These are phyloP conservation scores for Nigrograna mackinnonii DNA, from an alignment of 2,329 filamentous ascomycete genomes.

Conservation along the genomic window DNA sequence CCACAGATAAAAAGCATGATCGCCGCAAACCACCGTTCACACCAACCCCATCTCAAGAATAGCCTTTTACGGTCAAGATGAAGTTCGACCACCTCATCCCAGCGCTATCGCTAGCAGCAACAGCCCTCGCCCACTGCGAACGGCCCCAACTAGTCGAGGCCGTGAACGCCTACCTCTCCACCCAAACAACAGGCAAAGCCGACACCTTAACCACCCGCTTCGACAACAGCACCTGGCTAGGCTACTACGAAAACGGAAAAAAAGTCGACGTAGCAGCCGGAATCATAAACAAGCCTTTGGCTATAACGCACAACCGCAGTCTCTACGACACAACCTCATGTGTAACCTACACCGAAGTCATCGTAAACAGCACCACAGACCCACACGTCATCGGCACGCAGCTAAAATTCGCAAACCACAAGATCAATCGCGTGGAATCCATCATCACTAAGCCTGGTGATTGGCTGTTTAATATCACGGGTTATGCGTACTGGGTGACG, in stretches of 20 bases:
- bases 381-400: conserved; percentile 31
- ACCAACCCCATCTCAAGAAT: too few species aligned
- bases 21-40: too few species aligned
- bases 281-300: conserved; percentile 19
- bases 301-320: conserved; percentile 20
- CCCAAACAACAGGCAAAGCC: conserved; percentile 18
- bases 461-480: conserved; percentile 28
- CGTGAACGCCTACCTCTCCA: conserved; percentile 18
- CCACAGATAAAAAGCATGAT: too few species aligned
- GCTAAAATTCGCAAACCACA: conserved; percentile 24
- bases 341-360: conserved; percentile 27
- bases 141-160: conserved; percentile 15
- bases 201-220: conserved; percentile 16
- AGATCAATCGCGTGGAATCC: conserved; percentile 24
- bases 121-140: conserved; percentile 18
- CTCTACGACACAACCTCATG: conserved; percentile 24
- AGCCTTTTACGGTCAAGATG: too few species aligned
- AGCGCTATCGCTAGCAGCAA: conserved; percentile 8
- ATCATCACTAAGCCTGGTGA: conserved; percentile 28
- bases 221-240: conserved; percentile 27
- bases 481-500: conserved; percentile 11
- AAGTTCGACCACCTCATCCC: conserved; percentile 1
- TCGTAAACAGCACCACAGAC: conserved; percentile 19
- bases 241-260: conserved; percentile 27
- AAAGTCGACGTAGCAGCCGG: conserved; percentile 18